Conservation (phyloP, 495 filamentous ascomycete genomes). For the Penicillium daleae region DNA sequence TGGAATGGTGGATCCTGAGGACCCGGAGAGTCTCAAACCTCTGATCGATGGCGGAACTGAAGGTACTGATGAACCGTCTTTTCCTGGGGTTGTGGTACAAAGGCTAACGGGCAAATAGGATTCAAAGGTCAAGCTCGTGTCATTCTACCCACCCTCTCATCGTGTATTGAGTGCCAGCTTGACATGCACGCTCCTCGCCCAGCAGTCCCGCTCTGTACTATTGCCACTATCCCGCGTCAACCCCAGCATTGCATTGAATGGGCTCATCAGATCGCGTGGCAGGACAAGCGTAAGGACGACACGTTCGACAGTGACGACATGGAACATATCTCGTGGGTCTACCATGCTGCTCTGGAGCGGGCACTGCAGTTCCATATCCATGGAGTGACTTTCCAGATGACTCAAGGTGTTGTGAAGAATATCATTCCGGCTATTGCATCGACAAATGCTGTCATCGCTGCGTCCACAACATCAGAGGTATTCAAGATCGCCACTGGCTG, state of each 20-base stretch:
- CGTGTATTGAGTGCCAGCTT: constrained; percentile 97
- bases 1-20: constrained; percentile 79
- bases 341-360: constrained; percentile 78
- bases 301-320: constrained; percentile 93
- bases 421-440: constrained; percentile 99
- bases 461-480: constrained; percentile 93
- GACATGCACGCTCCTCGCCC: constrained; percentile 96
- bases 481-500: constrained; percentile 86
- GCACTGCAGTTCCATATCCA: constrained; percentile 87
- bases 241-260: constrained; percentile 99
- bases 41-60: constrained; percentile 97
- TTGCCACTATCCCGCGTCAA: constrained; percentile 95
- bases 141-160: constrained; percentile 86
- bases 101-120: constrained; percentile 48
- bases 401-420: constrained; percentile 98
- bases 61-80: constrained; percentile 48
- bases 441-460: constrained; percentile 96
- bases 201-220: constrained; percentile 93
- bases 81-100: not conserved
- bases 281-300: constrained; percentile 57
- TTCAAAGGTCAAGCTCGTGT: constrained; percentile 98
- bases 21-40: constrained; percentile 83
- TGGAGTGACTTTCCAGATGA: constrained; percentile 94
- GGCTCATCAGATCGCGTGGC: constrained; percentile 90
- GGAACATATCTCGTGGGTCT: constrained; percentile 97